These are phyloP conservation scores for Tetrahymena borealis DNA, from an alignment of 73 alveolate species.

Conservation along the genomic window DNA sequence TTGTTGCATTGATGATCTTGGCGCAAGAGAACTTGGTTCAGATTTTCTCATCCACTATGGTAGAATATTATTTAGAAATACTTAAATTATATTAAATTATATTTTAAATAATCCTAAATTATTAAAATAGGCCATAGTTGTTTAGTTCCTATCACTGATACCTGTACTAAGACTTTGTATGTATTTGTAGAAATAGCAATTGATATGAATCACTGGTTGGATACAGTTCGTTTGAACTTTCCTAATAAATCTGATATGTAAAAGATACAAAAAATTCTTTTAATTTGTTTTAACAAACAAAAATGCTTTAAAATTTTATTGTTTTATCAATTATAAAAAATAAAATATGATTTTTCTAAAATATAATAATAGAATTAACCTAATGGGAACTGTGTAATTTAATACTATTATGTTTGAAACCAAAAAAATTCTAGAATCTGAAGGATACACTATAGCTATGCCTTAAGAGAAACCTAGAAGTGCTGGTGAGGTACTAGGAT, in stretches of 20 bases:
- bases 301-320: no score
- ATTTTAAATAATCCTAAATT: background rate
- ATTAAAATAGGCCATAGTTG: constrained; percentile 85
- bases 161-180: constrained; percentile 69
- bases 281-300: background rate
- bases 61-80: background rate
- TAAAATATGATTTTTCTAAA: no score
- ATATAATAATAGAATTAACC: constrained; percentile 42
- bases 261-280: background rate
- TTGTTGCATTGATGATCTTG: constrained; percentile 99
- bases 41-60: constrained; percentile 99
- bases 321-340: no score
- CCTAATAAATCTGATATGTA: constrained; percentile 49
- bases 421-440: constrained; percentile 58
- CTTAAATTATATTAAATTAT: background rate
- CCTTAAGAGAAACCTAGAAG: constrained; percentile 97
- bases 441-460: constrained; percentile 62
- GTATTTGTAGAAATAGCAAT: constrained; percentile 92
- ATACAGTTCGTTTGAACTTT: constrained; percentile 74
- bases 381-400: constrained; percentile 71
- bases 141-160: constrained; percentile 78
- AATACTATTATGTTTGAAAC: constrained; percentile 56
- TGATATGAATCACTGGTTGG: constrained; percentile 76
- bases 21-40: constrained; percentile 83
- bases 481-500: constrained; percentile 98